These are phyloP conservation scores for Oehlia diaphana DNA, from an alignment of 192 early-diverging fungal species.

Conservation along the genomic window DNA sequence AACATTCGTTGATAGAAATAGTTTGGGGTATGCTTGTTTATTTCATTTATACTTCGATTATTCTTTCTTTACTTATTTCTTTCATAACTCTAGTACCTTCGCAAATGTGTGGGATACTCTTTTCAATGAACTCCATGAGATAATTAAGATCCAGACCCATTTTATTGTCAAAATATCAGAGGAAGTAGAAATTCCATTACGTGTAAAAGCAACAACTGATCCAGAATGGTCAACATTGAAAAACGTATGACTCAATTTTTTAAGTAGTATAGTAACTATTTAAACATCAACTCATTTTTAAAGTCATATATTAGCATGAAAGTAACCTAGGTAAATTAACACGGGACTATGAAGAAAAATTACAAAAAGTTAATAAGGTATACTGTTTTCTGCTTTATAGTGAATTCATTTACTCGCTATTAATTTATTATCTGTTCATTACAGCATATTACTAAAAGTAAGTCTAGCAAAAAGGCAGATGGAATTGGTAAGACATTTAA, in stretches of 20 bases:
- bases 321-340: conserved; percentile 12
- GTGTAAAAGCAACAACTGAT: conserved; percentile 19
- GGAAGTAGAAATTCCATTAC: conserved; percentile 41
- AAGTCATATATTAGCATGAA: conserved; percentile 7
- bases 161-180: conserved; percentile 41
- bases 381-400: neutral
- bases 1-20: neutral
- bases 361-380: conserved; percentile 26
- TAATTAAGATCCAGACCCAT: conserved; percentile 33
- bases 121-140: conserved; percentile 36
- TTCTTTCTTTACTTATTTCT: neutral
- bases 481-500: neutral
- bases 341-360: conserved; percentile 20
- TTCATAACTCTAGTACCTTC: conserved; percentile 24
- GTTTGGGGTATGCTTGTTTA: conserved; percentile 6
- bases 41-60: neutral
- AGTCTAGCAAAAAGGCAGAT: neutral
- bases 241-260: neutral
- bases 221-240: conserved; percentile 23
- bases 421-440: neutral
- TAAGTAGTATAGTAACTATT: neutral
- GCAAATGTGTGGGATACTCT: conserved; percentile 34
- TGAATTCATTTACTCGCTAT: neutral
- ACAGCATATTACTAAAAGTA: neutral
- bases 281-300: neutral